Conservation (phyloP, 768 basidiomycete genomes). For the Tulasnella sp. region DNA sequence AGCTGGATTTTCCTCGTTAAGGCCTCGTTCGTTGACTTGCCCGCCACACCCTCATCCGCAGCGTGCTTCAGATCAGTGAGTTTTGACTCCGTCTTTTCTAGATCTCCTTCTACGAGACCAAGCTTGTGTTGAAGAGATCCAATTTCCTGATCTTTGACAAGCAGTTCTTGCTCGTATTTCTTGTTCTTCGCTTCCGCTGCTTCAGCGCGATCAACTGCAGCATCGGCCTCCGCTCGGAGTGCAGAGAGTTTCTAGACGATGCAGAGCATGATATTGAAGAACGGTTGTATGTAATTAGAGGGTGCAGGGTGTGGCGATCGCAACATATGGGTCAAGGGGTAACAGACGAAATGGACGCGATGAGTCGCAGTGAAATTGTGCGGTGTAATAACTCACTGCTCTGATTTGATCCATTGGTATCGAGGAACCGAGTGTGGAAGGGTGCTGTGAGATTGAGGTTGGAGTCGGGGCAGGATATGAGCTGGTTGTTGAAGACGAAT, state of each 20-base stretch:
- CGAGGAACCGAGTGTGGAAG: background rate
- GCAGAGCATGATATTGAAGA: background rate
- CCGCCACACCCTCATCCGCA: constrained; percentile 54
- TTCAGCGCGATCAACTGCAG: constrained; percentile 70
- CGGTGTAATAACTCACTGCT: constrained; percentile 26
- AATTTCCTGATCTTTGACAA: constrained; percentile 79
- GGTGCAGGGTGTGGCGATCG: background rate
- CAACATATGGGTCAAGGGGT: background rate
- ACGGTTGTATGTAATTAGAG: background rate
- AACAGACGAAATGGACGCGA: background rate
- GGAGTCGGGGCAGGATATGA: constrained; percentile 2
- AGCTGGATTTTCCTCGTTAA: constrained; percentile 76
- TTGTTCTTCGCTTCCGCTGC: constrained; percentile 75
- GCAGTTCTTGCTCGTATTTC: constrained; percentile 53
- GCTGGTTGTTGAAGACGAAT: background rate
- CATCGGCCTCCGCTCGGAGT: constrained; percentile 78
- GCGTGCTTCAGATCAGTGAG: constrained; percentile 52
- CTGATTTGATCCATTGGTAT: constrained; percentile 34
- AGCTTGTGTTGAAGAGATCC: constrained; percentile 65
- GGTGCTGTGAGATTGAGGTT: background rate
- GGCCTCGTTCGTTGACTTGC: constrained; percentile 58
- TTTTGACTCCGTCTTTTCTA: constrained; percentile 58
- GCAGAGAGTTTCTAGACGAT: constrained; percentile 35
- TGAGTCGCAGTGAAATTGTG: constrained; percentile 1
- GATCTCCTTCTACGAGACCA: constrained; percentile 45